These are phyloP conservation scores for Rubroboletus pulcherrimus DNA, from an alignment of 768 basidiomycete genomes.

Conservation along the genomic window DNA sequence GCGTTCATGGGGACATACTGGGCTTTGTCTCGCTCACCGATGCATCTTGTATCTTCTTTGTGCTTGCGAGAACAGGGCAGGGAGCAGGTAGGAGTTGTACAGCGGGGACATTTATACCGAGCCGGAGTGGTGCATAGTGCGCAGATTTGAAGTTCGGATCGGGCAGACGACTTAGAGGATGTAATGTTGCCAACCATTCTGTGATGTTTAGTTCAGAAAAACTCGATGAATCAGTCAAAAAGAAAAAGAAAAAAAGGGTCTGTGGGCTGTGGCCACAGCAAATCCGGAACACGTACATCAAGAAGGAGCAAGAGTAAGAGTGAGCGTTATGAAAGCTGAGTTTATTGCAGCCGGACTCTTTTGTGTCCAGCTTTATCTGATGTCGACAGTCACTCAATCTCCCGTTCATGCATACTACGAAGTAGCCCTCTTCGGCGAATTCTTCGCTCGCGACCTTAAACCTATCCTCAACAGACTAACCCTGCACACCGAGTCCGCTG, in stretches of 20 bases:
- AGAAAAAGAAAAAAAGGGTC: not conserved
- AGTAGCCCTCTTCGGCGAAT: conserved; percentile 79
- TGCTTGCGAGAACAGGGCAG: conserved; percentile 63
- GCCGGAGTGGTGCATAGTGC: conserved; percentile 47
- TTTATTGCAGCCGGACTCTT: not conserved
- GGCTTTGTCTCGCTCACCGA: conserved; percentile 69
- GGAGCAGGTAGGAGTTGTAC: conserved; percentile 69
- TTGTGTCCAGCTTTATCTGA: conserved; percentile 1
- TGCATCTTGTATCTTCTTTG: conserved; percentile 59
- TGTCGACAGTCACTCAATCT: conserved; percentile 23
- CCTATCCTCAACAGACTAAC: conserved; percentile 79
- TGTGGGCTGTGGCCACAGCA: not conserved
- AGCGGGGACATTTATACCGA: conserved; percentile 80
- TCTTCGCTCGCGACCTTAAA: conserved; percentile 72
- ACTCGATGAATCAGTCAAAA: not conserved
- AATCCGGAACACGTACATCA: not conserved
- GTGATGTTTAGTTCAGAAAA: not conserved
- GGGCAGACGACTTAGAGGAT: conserved; percentile 11
- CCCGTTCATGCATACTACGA: conserved; percentile 69
- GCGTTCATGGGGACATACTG: conserved; percentile 77
- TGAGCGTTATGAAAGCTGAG: too few relatives aligned
- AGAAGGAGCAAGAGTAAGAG: too few relatives aligned
- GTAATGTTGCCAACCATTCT: conserved; percentile 8
- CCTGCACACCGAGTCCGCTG: conserved; percentile 74
- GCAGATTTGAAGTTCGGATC: conserved; percentile 37